phyloP scores from a whole-genome alignment of 306 rosid species.

The Vigna reflexopilosa region DNA sequence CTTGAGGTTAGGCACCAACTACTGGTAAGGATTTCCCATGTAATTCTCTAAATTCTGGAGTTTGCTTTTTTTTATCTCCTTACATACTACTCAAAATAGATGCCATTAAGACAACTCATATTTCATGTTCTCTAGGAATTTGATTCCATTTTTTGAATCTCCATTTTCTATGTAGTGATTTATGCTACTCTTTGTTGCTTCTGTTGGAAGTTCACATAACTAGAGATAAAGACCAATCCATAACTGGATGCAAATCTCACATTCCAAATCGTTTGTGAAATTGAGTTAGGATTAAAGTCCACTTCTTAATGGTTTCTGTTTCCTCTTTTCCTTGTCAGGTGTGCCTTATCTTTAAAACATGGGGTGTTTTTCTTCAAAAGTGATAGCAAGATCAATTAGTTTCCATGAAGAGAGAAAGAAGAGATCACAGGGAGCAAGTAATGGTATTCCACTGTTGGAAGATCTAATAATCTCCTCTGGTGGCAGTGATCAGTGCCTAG shows the following conservation, averaged over 20 bases:
- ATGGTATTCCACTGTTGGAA: constrained; percentile 52
- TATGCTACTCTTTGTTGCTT: background rate
- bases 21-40: constrained; percentile 42
- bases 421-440: constrained; percentile 41
- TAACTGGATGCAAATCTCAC: no score
- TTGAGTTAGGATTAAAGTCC: no score
- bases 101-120: background rate
- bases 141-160: constrained; percentile 11
- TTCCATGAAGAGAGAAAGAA: constrained; percentile 49
- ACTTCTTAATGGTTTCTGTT: background rate
- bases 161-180: constrained; percentile 14
- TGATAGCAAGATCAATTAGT: constrained; percentile 54
- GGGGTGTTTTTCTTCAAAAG: constrained; percentile 67
- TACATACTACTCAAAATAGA: constrained; percentile 7
- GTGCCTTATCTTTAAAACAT: constrained; percentile 40
- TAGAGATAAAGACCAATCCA: no score
- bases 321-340: constrained; percentile 37
- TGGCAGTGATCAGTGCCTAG: constrained; percentile 52
- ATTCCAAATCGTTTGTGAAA: no score
- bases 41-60: background rate
- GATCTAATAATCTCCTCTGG: constrained; percentile 47
- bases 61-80: constrained; percentile 34
- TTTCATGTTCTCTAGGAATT: constrained; percentile 9
- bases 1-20: constrained; percentile 40
- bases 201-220: no score